Conservation (phyloP, 257 asterid genomes). For the Craterostigma plantagineum region DNA sequence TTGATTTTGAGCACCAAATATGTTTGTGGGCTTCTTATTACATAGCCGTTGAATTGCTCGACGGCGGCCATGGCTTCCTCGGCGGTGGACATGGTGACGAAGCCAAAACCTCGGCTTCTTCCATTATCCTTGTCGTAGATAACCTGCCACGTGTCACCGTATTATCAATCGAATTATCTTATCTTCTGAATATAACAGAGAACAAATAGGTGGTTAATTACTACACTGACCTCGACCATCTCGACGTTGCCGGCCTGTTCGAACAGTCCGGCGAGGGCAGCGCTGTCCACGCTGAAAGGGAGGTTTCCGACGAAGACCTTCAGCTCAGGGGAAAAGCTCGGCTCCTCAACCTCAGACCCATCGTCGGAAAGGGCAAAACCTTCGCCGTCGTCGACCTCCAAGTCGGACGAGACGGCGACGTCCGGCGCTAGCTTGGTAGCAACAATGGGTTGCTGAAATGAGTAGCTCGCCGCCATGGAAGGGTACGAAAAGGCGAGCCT, state of each 20-base stretch:
- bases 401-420: conserved; percentile 45
- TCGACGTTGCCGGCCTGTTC: conserved; percentile 60
- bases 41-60: conserved; percentile 67
- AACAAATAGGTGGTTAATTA: background rate
- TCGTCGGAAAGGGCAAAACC: conserved; percentile 8
- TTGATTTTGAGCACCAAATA: background rate
- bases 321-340: conserved; percentile 30
- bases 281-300: conserved; percentile 61
- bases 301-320: conserved; percentile 82
- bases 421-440: conserved; percentile 17
- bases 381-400: conserved; percentile 19
- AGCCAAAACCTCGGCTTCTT: conserved; percentile 88
- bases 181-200: background rate
- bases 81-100: conserved; percentile 66
- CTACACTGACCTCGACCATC: conserved; percentile 55
- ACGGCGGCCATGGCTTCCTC: conserved; percentile 72
- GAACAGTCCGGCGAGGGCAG: conserved; percentile 56
- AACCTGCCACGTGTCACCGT: conserved; percentile 35
- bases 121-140: conserved; percentile 73
- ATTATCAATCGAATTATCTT: background rate
- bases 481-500: conserved; percentile 19
- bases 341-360: conserved; percentile 8
- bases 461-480: conserved; percentile 6
- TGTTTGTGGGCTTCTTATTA: conserved; percentile 19
- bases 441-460: conserved; percentile 2